phyloP scores from a whole-genome alignment of 441 rosid species.

The Corymbia calophylla region DNA sequence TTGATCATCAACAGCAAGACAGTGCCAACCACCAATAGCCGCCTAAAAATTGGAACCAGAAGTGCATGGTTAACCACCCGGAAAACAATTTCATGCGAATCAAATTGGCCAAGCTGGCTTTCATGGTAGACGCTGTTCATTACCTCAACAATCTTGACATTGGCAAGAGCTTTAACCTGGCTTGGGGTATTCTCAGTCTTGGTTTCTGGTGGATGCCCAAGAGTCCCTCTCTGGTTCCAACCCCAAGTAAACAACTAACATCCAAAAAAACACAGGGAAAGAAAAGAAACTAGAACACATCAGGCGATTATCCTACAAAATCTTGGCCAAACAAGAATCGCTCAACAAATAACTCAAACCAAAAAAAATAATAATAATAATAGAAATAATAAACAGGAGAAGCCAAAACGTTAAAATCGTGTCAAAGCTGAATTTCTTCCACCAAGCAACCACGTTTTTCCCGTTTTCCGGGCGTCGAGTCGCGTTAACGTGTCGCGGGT shows the following conservation, averaged over 20 bases:
- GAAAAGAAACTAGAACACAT: neutral
- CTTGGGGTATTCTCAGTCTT: conserved; percentile 86
- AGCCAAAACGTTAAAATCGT: neutral
- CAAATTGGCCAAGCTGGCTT: neutral
- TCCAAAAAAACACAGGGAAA: neutral
- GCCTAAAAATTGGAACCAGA: conserved; percentile 43
- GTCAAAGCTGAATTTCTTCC: neutral
- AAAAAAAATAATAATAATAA: neutral
- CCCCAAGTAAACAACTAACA: conserved; percentile 98
- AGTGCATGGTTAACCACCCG: neutral
- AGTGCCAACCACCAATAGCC: conserved; percentile 99
- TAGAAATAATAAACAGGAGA: neutral
- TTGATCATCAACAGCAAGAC: conserved; percentile 99
- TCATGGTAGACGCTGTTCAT: neutral
- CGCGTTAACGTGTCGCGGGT: neutral
- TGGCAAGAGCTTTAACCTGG: conserved; percentile 77
- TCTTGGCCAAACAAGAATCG: neutral
- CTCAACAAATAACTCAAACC: neutral
- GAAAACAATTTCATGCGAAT: neutral
- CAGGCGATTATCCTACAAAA: neutral
- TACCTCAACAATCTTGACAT: conserved; percentile 85
- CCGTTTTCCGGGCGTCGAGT: neutral
- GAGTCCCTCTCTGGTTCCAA: conserved; percentile 98
- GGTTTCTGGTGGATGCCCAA: conserved; percentile 91
- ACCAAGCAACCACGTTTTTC: neutral